Base-by-base conservation (phyloP, 768 basidiomycete genomes). In the Lentinula boryana region DNA sequence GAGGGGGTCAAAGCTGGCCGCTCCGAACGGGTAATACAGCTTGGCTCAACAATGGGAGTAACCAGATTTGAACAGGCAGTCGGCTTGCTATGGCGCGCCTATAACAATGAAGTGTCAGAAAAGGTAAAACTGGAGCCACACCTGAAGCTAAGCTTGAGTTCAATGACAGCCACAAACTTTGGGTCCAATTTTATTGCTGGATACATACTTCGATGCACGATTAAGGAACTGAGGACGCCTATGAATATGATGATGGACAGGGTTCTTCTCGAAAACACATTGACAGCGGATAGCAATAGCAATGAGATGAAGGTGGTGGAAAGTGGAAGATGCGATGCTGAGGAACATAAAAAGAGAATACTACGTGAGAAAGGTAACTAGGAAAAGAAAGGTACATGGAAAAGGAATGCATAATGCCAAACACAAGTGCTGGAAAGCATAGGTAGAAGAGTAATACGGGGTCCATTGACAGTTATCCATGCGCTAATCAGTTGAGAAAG, bases 231-330 rank as follows among this genome's bases (percentile, higher is more conserved):
- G 15, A 51, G 27, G 36, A 54, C 10, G 10, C 35, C n/a, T 54
- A 54, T n/a, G 53, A 23, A 54, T 54, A 54, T 23, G 33, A 23
- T 38, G 36, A 38, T 38, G n/a, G 12, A 18, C 3, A 36, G 33
- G 5, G 15, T 5, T 53, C 33, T 21, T 55, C n/a, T 40, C 54
- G 40, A 56, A 56, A 56, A 56, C 55, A 56, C 55, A 31, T 38
- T 16, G 53, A 56, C 55, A 56, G 55, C 38, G 55, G 36, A 55
- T 55, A 55, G 36, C 53, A 32, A 55, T 55, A 55, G 21, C 53
- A 36, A 53, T 53, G 31, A 36, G 10, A 36, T 36, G 32, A 53
- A 53, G 18, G 33, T 15, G n/a, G 36, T 3, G 27, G 43, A 13
- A 43, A 13, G 12, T 23, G 21, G 55, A 31, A 13, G 23, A 44